Evolutionary conservation across 1,284 basidiomycete species (phyloP), one percentile per base, ranked within the genome.

Genomic region (Gomphus sp.): DNA sequence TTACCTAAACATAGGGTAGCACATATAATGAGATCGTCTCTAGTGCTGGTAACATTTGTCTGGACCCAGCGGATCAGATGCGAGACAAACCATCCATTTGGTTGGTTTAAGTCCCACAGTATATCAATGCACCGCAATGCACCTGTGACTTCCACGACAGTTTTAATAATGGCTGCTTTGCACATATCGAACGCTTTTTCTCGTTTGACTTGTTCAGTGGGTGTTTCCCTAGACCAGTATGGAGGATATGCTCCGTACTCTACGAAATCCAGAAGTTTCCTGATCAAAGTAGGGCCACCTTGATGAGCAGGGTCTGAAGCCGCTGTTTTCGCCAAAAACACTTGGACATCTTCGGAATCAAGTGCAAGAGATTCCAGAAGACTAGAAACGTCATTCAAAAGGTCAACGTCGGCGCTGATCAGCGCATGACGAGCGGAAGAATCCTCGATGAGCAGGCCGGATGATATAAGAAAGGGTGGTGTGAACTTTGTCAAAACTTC

Each of bases 1-100:
- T 94, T 95, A 48, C 91, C 93, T 7, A 96, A 73, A 22, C 87
- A 82, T 61, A 95, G 79, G 62, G 85, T 85, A 1, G 89, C 89
- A 64, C 90, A 93, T 56, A 92, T 89, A 28, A 84, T 77, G 65
- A 95, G 75, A 69, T 95, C 91, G 65, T 92, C 87, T 62, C 91
- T 69, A 44, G 67, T 64, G 66, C 71, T 68, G 59, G 67, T 63
- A 41, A 78, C 74, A 66, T 79, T 84, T 49, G 69, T 71, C 60
- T 78, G 80, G 60, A 95, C 80, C 93, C 93, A 96, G 31, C 72
- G 70, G 52, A 89, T 80, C 81, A 96, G 85, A 61, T 78, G 79
- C 60, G 75, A 75, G 48, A 95, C 82, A 64, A 94, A 85, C 68
- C 76, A 77, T 4, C 87, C 89, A 31, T 86, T 86, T 3, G 84